Evolutionary conservation across 2,329 filamentous ascomycete genomes (phyloP).

Genomic region (Pyrenochaeta sp.): DNA sequence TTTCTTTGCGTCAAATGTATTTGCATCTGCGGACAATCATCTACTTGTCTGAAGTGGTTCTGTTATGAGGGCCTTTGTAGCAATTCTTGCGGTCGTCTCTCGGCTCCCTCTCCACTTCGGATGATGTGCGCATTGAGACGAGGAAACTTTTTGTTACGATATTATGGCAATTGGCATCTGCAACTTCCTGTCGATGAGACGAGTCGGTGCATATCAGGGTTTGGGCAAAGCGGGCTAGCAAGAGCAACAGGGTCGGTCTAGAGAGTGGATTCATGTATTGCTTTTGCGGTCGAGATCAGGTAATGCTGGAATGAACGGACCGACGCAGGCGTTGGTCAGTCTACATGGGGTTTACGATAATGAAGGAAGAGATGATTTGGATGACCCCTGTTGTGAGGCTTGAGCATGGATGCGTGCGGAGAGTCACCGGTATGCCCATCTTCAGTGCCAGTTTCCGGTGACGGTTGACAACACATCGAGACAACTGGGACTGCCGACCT

Average conservation of each 20-base stretch:
- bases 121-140: conserved; percentile 25
- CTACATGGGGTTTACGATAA: conserved; percentile 34
- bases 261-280: conserved; percentile 28
- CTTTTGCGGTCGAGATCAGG: conserved; percentile 33
- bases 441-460: conserved; percentile 22
- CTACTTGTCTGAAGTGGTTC: conserved; percentile 9
- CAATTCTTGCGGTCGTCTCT: conserved; percentile 24
- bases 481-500: conserved; percentile 17
- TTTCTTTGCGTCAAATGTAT: conserved; percentile 20
- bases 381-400: conserved; percentile 18
- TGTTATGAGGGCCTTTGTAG: conserved; percentile 8
- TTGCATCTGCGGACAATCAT: conserved; percentile 10
- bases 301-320: conserved; percentile 33
- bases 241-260: conserved; percentile 16
- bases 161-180: conserved; percentile 16
- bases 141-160: conserved; percentile 14
- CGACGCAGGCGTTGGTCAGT: conserved; percentile 45
- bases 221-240: conserved; percentile 19
- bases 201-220: conserved; percentile 12
- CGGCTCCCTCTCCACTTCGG: conserved; percentile 24
- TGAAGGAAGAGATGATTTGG: conserved; percentile 28
- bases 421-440: conserved; percentile 25
- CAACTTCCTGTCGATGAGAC: conserved; percentile 14
- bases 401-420: conserved; percentile 30
- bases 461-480: conserved; percentile 19